Evolutionary conservation across 2,329 filamentous ascomycete species (phyloP).

Genomic region (Monosporascus sp.): DNA sequence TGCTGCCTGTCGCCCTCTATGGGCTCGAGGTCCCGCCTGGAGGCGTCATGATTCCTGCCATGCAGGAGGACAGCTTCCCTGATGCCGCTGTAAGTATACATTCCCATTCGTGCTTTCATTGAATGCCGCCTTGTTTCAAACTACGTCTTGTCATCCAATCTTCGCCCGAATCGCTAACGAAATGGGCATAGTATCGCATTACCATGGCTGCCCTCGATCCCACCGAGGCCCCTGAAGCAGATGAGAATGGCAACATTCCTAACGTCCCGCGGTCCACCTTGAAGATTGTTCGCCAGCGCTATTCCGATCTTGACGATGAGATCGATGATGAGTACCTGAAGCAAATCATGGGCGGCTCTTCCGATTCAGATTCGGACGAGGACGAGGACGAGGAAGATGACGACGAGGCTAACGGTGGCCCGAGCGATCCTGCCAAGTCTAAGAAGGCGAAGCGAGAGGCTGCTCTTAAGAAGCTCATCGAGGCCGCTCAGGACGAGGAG

Average conservation of each 20-base stretch:
- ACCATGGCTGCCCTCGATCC: constrained; percentile 99
- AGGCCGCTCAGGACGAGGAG: constrained; percentile 57
- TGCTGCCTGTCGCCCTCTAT: constrained; percentile 73
- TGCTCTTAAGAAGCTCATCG: constrained; percentile 71
- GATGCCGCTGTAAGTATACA: constrained; percentile 65
- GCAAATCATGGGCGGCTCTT: constrained; percentile 45
- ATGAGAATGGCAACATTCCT: constrained; percentile 57
- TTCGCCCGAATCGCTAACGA: background rate
- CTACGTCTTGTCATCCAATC: background rate
- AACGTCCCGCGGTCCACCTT: constrained; percentile 74
- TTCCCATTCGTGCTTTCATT: too few relatives aligned
- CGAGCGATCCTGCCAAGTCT: constrained; percentile 84
- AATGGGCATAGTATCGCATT: constrained; percentile 70
- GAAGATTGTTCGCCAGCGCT: constrained; percentile 77
- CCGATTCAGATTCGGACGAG: constrained; percentile 49
- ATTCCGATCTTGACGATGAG: constrained; percentile 55
- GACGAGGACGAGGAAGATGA: constrained; percentile 49
- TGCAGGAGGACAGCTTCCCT: constrained; percentile 62
- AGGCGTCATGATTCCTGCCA: constrained; percentile 75
- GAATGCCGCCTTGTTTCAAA: background rate
- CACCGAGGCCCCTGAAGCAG: constrained; percentile 65
- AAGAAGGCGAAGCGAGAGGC: constrained; percentile 81
- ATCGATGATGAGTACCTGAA: constrained; percentile 63
- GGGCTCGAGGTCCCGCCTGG: constrained; percentile 86
- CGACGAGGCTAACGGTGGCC: constrained; percentile 79